phyloP scores from a whole-genome alignment of 306 rosid species.

The Cucumis sativus region Cucumber_9930_V3 NC_026660.2:31076001-31076500 shows the following conservation, averaged over 20 bases:
- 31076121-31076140: not conserved
- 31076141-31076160: not conserved
- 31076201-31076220: not conserved
- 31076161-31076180: not conserved
- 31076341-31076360: not conserved
- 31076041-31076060: too few relatives aligned
- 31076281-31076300: not conserved
- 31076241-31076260: not conserved
- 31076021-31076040: too few relatives aligned
- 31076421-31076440: not conserved
- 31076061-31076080: too few relatives aligned
- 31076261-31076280: not conserved
- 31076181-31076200: not conserved
- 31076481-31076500: slow-evolving; percentile 3
- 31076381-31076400: not conserved
- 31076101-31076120: not conserved
- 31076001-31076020: too few relatives aligned
- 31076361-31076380: not conserved
- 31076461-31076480: slow-evolving; percentile 17
- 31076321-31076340: not conserved
- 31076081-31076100: too few relatives aligned
- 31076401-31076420: not conserved
- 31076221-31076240: not conserved
- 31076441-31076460: slow-evolving; percentile 6
- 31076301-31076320: not conserved